Evolutionary conservation across 306 rosid species (phyloP).

Genomic region (Prunus salicina): DNA sequence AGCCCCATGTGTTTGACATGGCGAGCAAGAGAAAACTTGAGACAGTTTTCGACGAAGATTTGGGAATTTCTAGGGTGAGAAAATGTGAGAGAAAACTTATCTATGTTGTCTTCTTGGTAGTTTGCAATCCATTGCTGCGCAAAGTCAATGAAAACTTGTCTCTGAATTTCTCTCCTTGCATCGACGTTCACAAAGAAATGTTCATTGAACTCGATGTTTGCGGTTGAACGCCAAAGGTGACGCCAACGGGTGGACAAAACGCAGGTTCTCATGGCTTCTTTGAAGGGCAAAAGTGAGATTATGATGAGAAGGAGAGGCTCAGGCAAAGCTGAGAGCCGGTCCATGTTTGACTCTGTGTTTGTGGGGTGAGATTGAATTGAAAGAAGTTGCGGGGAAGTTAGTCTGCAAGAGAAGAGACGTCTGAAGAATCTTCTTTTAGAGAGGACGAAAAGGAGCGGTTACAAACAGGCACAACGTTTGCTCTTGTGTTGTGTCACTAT

Average conservation of each 20-base stretch:
- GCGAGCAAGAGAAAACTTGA: not conserved
- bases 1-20: slow-evolving; percentile 3
- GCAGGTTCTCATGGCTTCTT: slow-evolving; percentile 19
- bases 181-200: not conserved
- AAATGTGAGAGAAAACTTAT: not conserved
- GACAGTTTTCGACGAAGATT: not conserved
- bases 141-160: not conserved
- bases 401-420: too few species aligned
- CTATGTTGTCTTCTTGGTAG: not conserved
- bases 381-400: not conserved
- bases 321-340: slow-evolving; percentile 6
- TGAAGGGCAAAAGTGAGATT: slow-evolving; percentile 18
- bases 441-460: too few species aligned
- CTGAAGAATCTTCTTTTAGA: too few species aligned
- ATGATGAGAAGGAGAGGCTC: slow-evolving; percentile 4
- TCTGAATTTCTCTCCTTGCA: not conserved
- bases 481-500: too few species aligned
- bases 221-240: slow-evolving; percentile 9
- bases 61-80: not conserved
- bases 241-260: slow-evolving; percentile 18
- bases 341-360: not conserved
- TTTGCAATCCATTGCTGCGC: not conserved
- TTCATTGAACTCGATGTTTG: slow-evolving; percentile 3
- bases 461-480: too few species aligned
- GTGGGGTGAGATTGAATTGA: not conserved